Evolutionary conservation across 2,329 filamentous ascomycete species (phyloP), one percentile per base, ranked within the genome.

Genomic region (Colletotrichum echinochloae): DNA sequence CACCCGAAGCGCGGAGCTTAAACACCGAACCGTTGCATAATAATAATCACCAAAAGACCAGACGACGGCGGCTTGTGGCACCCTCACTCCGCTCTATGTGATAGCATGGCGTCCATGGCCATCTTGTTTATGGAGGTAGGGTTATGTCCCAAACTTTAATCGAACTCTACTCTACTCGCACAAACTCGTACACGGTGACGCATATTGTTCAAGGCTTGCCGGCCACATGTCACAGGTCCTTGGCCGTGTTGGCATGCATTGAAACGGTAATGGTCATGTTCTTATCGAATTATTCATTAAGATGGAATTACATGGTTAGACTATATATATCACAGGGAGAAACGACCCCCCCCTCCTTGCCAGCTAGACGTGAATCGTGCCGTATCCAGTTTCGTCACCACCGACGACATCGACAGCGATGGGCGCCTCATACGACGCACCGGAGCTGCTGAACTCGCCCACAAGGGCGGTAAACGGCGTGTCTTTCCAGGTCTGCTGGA

Each of bases 401-500:
- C 28, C 3, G 37, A 54, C 9, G 8, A 71, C 68, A 23, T 71
- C 59, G 16, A 71, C 64, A 28, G 65, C 20, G 4, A 59, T 14
- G 12, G 68, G 68, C 12, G 65, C 64, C 54, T 71, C 68, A 16
- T 59, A 71, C 30, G 57, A n/a, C 37, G 64, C 57, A 0, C 59
- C 68, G 6, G 68, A 71, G 5, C 26, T 20, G 41, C 60, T 67
- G 41, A 78, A 77, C 7, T 70, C 71, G 0, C 78, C 77, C 52
- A 75, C 70, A 1, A 79, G 73, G 5, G 70, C 72, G 2, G 77
- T 77, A 18, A 75, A 72, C 4, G 79, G 77, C 6, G 72, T 72
- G 6, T 77, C 70, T 4, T 64, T 62, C 39, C 74, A 75, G 0
- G 74, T 73, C 5, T 73, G 72, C 70, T 80, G 78, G 11, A 84